Conservation (phyloP, 257 asterid genomes). For the Pogostemon cablin region DNA sequence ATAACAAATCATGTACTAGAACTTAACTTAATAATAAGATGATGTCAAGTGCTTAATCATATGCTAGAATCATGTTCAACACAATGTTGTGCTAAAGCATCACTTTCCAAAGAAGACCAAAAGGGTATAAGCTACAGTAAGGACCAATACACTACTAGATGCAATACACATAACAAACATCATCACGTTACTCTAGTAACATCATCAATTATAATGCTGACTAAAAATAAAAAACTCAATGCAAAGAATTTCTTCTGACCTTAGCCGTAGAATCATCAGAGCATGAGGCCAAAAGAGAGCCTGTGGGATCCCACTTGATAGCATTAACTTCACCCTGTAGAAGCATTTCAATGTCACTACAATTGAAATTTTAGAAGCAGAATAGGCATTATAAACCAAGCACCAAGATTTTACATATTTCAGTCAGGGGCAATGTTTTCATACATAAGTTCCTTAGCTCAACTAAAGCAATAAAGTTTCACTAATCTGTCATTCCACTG, state of each 20-base stretch:
- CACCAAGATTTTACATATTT: no score
- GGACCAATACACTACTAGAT: constrained; percentile 11
- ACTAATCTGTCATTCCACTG: background rate
- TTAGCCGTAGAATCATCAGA: constrained; percentile 95
- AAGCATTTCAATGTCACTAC: constrained; percentile 32
- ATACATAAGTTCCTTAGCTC: background rate
- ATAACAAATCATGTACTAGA: constrained; percentile 27
- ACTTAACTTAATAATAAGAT: constrained; percentile 6
- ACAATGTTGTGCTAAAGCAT: background rate
- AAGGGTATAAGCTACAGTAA: constrained; percentile 20
- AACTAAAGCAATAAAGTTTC: background rate
- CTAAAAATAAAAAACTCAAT: constrained; percentile 18
- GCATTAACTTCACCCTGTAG: constrained; percentile 94
- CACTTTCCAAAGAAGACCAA: constrained; percentile 1
- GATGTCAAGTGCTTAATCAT: constrained; percentile 7
- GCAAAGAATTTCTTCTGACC: constrained; percentile 48
- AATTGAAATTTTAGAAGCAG: constrained; percentile 14
- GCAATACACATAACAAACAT: background rate
- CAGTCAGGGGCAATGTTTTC: background rate
- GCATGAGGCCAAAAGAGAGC: constrained; percentile 89
- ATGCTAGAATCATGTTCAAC: background rate
- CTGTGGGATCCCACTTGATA: constrained; percentile 99
- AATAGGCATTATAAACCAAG: constrained; percentile 2
- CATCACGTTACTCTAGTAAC: background rate
- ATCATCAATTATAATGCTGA: constrained; percentile 5